A percentile compares a stretch with the other conserved stretches of the same genome.
phyloP scores from a whole-genome alignment of 805 yeast genomes.

The Candida tallmaniae region DNA sequence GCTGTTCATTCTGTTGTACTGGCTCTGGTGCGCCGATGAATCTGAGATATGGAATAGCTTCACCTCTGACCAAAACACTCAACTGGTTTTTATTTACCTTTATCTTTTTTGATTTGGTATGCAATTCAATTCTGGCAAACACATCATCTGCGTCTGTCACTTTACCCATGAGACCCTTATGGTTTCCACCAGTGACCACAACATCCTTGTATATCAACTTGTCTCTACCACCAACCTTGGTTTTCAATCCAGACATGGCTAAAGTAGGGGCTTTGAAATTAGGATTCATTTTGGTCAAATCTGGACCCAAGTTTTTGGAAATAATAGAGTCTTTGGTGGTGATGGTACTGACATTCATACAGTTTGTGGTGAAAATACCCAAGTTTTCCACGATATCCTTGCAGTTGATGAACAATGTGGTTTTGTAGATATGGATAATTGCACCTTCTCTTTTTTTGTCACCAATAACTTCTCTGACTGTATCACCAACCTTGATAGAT shows the following conservation, averaged over 20 bases:
- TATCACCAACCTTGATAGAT: slow-evolving; percentile 85
- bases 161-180: slow-evolving; percentile 91
- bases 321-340: slow-evolving; percentile 75
- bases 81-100: slow-evolving; percentile 78
- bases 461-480: slow-evolving; percentile 69
- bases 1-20: slow-evolving; percentile 9
- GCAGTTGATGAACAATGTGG: slow-evolving; percentile 73
- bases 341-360: slow-evolving; percentile 73
- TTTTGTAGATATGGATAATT: slow-evolving; percentile 81
- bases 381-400: slow-evolving; percentile 77
- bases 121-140: slow-evolving; percentile 87
- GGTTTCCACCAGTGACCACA: slow-evolving; percentile 83
- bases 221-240: slow-evolving; percentile 70
- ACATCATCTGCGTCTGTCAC: slow-evolving; percentile 92
- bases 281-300: slow-evolving; percentile 86
- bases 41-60: slow-evolving; percentile 72
- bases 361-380: slow-evolving; percentile 83
- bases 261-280: slow-evolving; percentile 58
- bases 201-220: slow-evolving; percentile 79
- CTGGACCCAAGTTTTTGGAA: slow-evolving; percentile 53
- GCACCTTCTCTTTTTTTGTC: slow-evolving; percentile 82
- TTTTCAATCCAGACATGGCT: slow-evolving; percentile 34
- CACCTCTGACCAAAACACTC: slow-evolving; percentile 66
- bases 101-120: slow-evolving; percentile 84
- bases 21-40: slow-evolving; percentile 50